Conservation (phyloP, 768 basidiomycete species). For the Russula brevipes region DNA sequence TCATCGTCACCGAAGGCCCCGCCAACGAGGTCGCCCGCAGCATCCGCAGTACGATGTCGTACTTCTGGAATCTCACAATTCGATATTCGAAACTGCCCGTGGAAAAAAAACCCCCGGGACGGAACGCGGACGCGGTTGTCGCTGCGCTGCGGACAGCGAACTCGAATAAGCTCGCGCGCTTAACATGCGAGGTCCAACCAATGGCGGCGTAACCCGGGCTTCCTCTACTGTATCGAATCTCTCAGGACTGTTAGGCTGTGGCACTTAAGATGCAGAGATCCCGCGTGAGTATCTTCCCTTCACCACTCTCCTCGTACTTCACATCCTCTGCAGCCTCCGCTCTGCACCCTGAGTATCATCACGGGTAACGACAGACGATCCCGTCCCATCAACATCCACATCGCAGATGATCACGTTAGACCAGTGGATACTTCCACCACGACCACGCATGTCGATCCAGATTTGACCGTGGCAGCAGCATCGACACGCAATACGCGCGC, state of each 20-base stretch:
- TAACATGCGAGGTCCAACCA: background rate
- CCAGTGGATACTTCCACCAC: background rate
- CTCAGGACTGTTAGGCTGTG: conserved; percentile 6
- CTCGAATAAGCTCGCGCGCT: conserved; percentile 4
- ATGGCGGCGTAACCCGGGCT: background rate
- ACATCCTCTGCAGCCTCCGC: background rate
- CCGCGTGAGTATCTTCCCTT: background rate
- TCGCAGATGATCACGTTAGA: conserved; percentile 3
- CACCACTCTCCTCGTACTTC: too few species aligned
- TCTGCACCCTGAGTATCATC: background rate
- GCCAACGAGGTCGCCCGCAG: conserved; percentile 6
- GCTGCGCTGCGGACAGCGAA: conserved; percentile 1
- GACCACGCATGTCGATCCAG: conserved; percentile 7
- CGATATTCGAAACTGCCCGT: background rate
- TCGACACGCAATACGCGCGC: background rate
- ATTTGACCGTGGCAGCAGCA: background rate
- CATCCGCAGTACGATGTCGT: background rate
- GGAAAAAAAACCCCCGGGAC: background rate
- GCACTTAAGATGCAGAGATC: conserved; percentile 4
- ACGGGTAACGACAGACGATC: background rate
- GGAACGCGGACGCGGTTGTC: background rate
- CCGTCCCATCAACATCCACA: background rate
- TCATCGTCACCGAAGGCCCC: too few species aligned
- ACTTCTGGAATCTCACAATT: too few species aligned
- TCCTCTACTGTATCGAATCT: background rate